These are phyloP conservation scores for Linum lewisii DNA, from an alignment of 345 rosid species.

Conservation along the genomic window DNA sequence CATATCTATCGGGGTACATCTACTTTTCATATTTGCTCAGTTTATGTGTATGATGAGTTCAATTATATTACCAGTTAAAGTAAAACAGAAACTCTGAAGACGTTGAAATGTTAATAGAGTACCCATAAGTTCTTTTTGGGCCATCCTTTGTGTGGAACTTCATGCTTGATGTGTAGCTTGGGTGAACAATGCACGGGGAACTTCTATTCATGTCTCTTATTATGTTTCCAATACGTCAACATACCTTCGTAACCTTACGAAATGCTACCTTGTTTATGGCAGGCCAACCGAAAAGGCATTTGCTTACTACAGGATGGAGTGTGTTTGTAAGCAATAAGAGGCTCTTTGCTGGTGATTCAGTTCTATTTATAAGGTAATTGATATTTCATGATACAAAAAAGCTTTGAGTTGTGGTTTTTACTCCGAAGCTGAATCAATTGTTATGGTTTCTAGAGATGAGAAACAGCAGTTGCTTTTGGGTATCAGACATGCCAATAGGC, in stretches of 20 bases:
- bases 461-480: constrained; percentile 87
- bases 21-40: neutral
- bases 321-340: neutral
- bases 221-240: too few relatives aligned
- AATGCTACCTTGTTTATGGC: neutral
- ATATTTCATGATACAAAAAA: neutral
- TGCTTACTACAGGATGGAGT: neutral
- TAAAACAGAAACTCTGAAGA: too few relatives aligned
- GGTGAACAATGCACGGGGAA: too few relatives aligned
- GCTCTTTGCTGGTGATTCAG: neutral
- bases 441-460: constrained; percentile 58
- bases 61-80: too few relatives aligned
- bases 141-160: too few relatives aligned
- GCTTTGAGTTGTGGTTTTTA: neutral
- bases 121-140: too few relatives aligned
- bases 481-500: constrained; percentile 76
- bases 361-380: neutral
- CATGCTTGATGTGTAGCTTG: too few relatives aligned
- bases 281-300: constrained; percentile 1
- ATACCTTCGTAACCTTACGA: neutral
- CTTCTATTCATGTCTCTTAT: too few relatives aligned
- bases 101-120: too few relatives aligned
- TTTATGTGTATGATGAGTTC: too few relatives aligned
- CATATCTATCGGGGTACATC: constrained; percentile 53
- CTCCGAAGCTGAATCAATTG: constrained; percentile 9